A percentile compares a stretch with the other conserved stretches of the same genome.
phyloP scores from a whole-genome alignment of 352 stramenopile species.

The Labyrinthula sp. region DNA sequence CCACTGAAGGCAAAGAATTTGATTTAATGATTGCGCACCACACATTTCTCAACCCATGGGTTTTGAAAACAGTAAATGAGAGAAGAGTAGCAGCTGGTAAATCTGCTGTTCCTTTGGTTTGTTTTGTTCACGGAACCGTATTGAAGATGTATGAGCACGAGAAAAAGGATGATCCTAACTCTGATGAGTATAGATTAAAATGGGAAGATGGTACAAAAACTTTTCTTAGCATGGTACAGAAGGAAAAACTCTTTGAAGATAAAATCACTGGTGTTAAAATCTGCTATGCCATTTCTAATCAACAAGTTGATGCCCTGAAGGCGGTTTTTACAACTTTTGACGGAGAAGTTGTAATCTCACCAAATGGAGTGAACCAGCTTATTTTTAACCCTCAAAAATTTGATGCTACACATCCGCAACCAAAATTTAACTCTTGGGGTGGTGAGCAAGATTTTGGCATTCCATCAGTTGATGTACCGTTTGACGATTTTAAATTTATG shows the following conservation, averaged over 20 bases:
- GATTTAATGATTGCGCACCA: constrained; percentile 13
- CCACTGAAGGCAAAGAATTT: constrained; percentile 12
- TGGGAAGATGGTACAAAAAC: constrained; percentile 3
- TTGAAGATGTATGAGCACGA: constrained; percentile 26
- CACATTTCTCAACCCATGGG: constrained; percentile 19
- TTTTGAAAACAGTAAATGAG: constrained; percentile 1
- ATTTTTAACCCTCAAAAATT: too few species aligned
- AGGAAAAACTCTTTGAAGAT: constrained; percentile 5
- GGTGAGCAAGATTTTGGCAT: constrained; percentile 1
- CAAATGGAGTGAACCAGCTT: constrained; percentile 15
- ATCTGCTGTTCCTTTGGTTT: constrained; percentile 5
- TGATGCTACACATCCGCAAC: constrained; percentile 2
- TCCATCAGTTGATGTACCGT: constrained; percentile 2
- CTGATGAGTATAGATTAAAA: too few species aligned
- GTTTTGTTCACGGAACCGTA: constrained; percentile 18
- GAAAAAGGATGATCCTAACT: constrained; percentile 3
- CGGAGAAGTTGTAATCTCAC: constrained; percentile 7
- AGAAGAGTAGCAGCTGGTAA: constrained; percentile 10
- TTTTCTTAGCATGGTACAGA: constrained; percentile 15
- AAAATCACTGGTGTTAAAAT: constrained; percentile 5
- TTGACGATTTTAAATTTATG: constrained; percentile 7
- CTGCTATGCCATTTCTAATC: constrained; percentile 18
- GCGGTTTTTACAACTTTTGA: constrained; percentile 8
- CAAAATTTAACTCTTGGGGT: constrained; percentile 1
- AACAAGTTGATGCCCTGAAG: constrained; percentile 11